Evolutionary conservation across 2,329 filamentous ascomycete genomes (phyloP), one percentile per base, ranked within the genome.

Genomic region (Elsinoe fawcettii): DNA sequence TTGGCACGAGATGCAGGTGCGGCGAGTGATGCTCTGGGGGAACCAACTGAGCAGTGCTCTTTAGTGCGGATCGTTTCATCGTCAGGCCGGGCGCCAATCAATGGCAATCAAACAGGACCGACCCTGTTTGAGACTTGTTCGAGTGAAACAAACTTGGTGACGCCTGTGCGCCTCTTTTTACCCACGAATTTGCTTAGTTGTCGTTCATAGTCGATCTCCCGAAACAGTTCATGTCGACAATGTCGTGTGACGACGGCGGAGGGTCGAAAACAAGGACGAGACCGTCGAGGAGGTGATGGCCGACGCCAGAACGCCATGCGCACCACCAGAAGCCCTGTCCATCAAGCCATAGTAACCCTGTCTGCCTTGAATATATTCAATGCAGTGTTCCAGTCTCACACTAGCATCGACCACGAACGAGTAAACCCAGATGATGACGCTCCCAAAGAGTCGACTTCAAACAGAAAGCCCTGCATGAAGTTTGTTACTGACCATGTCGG

Each of bases 81-180:
- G 49, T 34, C 49, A 53, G 49, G 49, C 30, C 25, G 25, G 34
- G 30, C 30, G 34, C 49, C 49, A 53, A 53, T 53, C 30, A 53
- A 36, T 37, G 32, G 32, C 49, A 53, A 53, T 53, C 49, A 53
- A 53, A 53, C 49, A 53, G 49, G 49, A 27, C 34, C 49, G 49
- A 27, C 34, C 49, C 49, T 53, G 49, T 53, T 53, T 53, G 49
- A 53, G 49, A 20, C 11, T 39, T 23, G 49, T 18, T 5, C 25
- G 49, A 53, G 22, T 53, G 49, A 53, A 53, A 53, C 49, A 37
- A 53, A 39, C 49, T 53, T 53, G 49, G 32, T 39, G 49, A 53
- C 49, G 49, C 49, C 49, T 53, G 49, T 53, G 49, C 49, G 49
- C 49, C 49, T 37, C 49, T 53, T 36, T n/a, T 39, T 36, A 25